Evolutionary conservation across 2,329 filamentous ascomycete genomes (phyloP), one percentile per base, ranked within the genome.

Genomic region (Coleophoma eucalyptorum): DNA sequence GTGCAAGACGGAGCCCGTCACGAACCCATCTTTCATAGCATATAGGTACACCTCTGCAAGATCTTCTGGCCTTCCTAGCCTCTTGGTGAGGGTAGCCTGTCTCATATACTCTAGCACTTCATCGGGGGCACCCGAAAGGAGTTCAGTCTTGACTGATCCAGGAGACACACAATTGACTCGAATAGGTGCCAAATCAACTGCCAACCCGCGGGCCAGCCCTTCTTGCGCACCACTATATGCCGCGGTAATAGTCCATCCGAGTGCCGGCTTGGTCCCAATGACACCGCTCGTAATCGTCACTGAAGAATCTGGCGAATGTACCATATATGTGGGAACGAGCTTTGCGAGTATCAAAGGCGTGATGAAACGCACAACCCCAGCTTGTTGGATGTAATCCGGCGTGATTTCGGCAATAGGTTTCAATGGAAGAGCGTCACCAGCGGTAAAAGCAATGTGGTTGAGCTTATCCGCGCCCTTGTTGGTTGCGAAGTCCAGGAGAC

Each of bases 91-190:
- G 3, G 49, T 58, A 10, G 50, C 56, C 16, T 65, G 65, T 43
- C 55, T 55, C 31, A 60, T 46, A 10, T 37, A 11, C 6, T 64
- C 62, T 63, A 66, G 75, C 31, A 77, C 49, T 19, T 43, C 40
- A 38, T 15, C 35, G 16, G 15, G 6, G 1, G 16, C 13, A 6
- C 35, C 16, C 2, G 13, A 5, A 19, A 43, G 19, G 13, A 81
- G 46, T 48, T 75, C 73, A 5, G 80, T 83, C 37, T 73, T 63
- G 0, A 79, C 70, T 0, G 72, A 68, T 0, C 84, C 85, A 0
- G 83, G 81, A 48, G 67, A 70, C 1, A 88, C 79, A 0, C 77
- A 61, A 61, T 89, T 89, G 21, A 87, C 83, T 2, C 86, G 69
- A 8, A 87, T 66, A 0, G 85, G 85, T 55, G 74, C 76, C 50